phyloP scores from a whole-genome alignment of 441 rosid species.

The Gossypium davidsonii region DNA sequence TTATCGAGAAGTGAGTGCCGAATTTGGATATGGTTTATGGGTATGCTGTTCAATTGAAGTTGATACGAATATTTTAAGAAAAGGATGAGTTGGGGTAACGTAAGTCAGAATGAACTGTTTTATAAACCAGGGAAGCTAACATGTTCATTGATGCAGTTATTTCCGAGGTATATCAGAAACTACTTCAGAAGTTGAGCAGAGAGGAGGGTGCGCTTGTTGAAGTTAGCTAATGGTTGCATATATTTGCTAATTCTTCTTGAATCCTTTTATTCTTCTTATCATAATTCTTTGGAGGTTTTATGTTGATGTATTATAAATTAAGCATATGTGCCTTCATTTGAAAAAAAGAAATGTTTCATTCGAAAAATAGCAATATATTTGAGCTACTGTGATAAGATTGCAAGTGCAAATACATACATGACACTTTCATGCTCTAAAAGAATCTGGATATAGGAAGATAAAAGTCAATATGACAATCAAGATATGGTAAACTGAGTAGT shows the following conservation, averaged over 20 bases:
- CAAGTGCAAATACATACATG: too few species aligned
- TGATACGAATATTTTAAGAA: not conserved
- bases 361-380: too few species aligned
- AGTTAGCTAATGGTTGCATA: not conserved
- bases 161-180: conserved; percentile 28
- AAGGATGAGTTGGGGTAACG: not conserved
- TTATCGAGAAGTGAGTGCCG: too few species aligned
- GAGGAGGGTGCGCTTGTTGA: conserved; percentile 45
- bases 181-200: conserved; percentile 33
- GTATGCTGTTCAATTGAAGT: not conserved
- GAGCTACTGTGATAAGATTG: too few species aligned
- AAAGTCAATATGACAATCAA: too few species aligned
- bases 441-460: too few species aligned
- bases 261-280: not conserved
- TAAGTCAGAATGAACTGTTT: not conserved
- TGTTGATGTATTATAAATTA: not conserved
- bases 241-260: not conserved
- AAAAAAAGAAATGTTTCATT: too few species aligned
- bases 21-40: too few species aligned
- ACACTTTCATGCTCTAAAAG: too few species aligned
- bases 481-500: too few species aligned
- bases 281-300: not conserved
- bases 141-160: conserved; percentile 28
- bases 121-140: not conserved
- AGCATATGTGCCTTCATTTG: too few species aligned